Evolutionary conservation across 1,284 basidiomycete species (phyloP), one percentile per base, ranked within the genome.

Genomic region (Volvariella surrecta): DNA sequence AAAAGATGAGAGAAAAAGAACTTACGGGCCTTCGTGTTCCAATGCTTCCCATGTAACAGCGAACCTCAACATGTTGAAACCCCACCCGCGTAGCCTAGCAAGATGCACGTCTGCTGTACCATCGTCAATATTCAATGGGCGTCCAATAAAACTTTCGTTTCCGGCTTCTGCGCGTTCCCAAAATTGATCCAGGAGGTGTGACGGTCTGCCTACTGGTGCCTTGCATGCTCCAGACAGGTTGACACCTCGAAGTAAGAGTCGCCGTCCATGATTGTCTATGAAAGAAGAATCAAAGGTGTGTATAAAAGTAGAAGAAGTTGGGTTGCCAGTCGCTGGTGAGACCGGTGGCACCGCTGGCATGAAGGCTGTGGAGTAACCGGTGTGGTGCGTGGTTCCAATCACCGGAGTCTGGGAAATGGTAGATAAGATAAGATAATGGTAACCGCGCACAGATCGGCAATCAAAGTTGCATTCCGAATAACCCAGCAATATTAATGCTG

Each of bases 1-100:
- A 22, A 39, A 46, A 21, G 21, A 42, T 17, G 17, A 13, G 34
- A 47, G 42, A 19, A 28, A 30, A 17, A 18, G 0, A 1, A 85
- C 91, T 80, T 60, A 94, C 82, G 95, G 95, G 56, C 93, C 94
- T 46, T 76, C 79, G 60, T 94, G 93, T 61, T 98, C 95, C 18
- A 98, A 61, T 1, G 90, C 78, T 59, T 99, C 95, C 95, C 95
- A 99, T 0, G 89, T 87, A 37, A 97, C 79, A 18, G 93, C 86
- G 58, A 89, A 97, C 42, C 95, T 71, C n/a, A 98, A 63, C 61
- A 87, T 73, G 60, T 96, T 98, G 68, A 92, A 98, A 0, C 95
- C 95, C 94, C 94, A 98, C 0, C 87, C 85, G 47, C 77, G 72
- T 15, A 99, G 65, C 13, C 95, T 70, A 3, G 85, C 77, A 1